Conservation (phyloP, 179 eudicot species). For the Pouteria campechiana region DNA sequence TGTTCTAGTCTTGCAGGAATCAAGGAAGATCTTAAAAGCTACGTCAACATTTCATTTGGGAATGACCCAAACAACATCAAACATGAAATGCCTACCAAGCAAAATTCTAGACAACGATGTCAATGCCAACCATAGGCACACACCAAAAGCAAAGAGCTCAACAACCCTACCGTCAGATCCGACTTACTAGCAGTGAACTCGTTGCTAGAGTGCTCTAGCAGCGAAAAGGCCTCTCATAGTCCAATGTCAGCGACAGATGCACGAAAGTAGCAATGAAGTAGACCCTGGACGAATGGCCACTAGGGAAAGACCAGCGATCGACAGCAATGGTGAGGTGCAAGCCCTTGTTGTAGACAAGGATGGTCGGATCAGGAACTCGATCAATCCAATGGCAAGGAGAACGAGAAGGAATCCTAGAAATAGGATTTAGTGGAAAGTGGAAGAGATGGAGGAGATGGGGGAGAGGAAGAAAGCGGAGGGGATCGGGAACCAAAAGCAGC, state of each 20-base stretch:
- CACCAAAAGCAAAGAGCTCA: constrained; percentile 6
- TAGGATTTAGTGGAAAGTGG: constrained; percentile 23
- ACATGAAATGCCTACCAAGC: constrained; percentile 70
- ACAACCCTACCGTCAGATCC: constrained; percentile 8
- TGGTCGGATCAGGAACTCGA: constrained; percentile 59
- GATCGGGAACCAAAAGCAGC: constrained; percentile 78
- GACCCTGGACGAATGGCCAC: constrained; percentile 72
- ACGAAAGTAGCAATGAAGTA: constrained; percentile 46
- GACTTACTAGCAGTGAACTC: constrained; percentile 17
- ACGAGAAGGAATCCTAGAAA: constrained; percentile 44
- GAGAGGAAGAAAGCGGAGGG: constrained; percentile 42
- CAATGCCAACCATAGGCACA: constrained; percentile 36
- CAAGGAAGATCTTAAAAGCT: no score
- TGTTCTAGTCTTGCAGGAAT: no score
- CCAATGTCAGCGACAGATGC: constrained; percentile 14
- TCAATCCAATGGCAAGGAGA: constrained; percentile 36
- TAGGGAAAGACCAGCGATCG: constrained; percentile 88
- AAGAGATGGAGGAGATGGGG: constrained; percentile 17
- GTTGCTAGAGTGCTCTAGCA: constrained; percentile 13
- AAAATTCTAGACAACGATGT: constrained; percentile 69
- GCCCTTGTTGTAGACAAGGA: constrained; percentile 47
- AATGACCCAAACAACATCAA: constrained; percentile 64
- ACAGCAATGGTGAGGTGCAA: constrained; percentile 56
- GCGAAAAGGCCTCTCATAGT: constrained; percentile 12
- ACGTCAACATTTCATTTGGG: no score